Evolutionary conservation across 1,284 basidiomycete species (phyloP), one percentile per base, ranked within the genome.

Genomic region (Cryptococcus floricola): DNA sequence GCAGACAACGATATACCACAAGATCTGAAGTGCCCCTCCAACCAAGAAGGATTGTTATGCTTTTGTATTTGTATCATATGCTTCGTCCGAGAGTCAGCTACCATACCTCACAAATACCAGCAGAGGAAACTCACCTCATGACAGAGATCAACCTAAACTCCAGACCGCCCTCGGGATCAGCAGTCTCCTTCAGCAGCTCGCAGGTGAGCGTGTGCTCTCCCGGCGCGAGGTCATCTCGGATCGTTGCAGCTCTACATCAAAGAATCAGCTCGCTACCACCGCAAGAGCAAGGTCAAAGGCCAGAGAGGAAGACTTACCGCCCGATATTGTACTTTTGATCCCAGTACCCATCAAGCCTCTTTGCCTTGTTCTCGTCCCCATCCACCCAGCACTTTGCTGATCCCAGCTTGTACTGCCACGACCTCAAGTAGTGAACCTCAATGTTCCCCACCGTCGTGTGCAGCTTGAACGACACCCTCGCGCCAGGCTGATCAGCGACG

Each of bases 91-190:
- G 19, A 9, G 19, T 27, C 9, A 25, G 7, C 18, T 25, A 27
- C 16, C 7, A 9, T n/a, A 42, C 23, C 5, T 10, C n/a, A 46
- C 19, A 46, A 25, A 23, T 10, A 10, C 4, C 18, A 28, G 16
- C 19, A 27, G 6, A 28, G 25, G 13, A 27, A 18, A 64, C 69
- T 53, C 51, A 72, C 67, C 65, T 73, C 65, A 75, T 69, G n/a
- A 75, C 62, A 0, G 69, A 68, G 39, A 74, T 73, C 46, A 74
- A 62, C 31, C 73, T 56, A 49, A 76, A 74, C 47, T 74, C 73
- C 28, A 64, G 60, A 0, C 72, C 68, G 4, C 71, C 71, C 0
- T 46, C 58, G 2, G 71, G 72, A 59, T 76, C 71, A 0, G 59
- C 60, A 8, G 74, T 73, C 19, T 62, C 58, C 12, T 65, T 39